These are phyloP conservation scores for Barnettozyma sucrosica DNA, from an alignment of 805 yeast genomes.

Conservation along the genomic window DNA sequence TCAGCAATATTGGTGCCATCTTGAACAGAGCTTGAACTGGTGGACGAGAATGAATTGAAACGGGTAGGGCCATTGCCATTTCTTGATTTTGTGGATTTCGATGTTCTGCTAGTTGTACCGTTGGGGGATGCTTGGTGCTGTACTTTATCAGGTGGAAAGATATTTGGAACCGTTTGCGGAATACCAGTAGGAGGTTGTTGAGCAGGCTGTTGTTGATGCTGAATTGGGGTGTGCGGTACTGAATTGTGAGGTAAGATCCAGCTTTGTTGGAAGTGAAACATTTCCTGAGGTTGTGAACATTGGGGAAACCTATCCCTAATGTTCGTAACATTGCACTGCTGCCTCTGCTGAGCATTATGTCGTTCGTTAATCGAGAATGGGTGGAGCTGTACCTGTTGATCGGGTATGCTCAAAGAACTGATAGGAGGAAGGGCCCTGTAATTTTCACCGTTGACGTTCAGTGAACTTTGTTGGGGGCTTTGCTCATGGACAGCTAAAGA, in stretches of 20 bases:
- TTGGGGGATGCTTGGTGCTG: neutral
- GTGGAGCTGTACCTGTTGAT: neutral
- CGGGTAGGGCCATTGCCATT: neutral
- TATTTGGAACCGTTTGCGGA: neutral
- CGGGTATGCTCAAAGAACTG: slow-evolving; percentile 5
- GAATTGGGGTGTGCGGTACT: neutral
- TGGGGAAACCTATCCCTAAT: neutral
- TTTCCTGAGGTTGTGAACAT: neutral
- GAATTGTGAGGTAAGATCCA: neutral
- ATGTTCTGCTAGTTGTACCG: neutral
- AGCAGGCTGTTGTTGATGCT: neutral
- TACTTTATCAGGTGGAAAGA: too few relatives aligned
- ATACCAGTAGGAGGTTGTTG: neutral
- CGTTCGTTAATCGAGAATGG: neutral
- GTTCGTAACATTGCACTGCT: neutral
- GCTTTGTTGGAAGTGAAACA: neutral
- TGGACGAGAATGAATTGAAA: neutral
- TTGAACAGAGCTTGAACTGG: neutral
- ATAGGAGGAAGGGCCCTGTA: slow-evolving; percentile 9
- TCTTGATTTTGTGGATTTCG: neutral
- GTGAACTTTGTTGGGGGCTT: neutral
- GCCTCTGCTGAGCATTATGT: neutral
- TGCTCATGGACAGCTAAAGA: neutral
- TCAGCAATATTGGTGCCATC: neutral
- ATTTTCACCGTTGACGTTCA: neutral